Evolutionary conservation across 2,329 filamentous ascomycete species (phyloP).

Genomic region (Talaromyces sp.): DNA sequence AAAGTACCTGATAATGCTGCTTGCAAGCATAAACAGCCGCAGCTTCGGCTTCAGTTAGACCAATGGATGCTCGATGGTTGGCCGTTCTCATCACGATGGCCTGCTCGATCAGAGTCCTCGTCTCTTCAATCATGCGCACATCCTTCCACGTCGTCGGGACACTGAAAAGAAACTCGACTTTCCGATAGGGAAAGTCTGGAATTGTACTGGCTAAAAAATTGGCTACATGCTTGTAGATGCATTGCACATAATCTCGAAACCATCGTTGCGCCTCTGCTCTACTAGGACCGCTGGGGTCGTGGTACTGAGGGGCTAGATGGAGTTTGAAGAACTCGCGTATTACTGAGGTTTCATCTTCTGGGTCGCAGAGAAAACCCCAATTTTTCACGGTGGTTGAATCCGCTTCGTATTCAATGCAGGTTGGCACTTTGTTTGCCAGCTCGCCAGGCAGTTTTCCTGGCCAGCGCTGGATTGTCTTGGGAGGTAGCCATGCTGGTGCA

Average conservation of each 20-base stretch:
- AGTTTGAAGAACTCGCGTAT: slow-evolving; percentile 36
- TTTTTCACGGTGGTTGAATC: slow-evolving; percentile 12
- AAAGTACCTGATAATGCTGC: slow-evolving; percentile 20
- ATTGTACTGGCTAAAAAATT: slow-evolving; percentile 22
- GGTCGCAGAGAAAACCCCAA: slow-evolving; percentile 36
- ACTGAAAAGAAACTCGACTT: slow-evolving; percentile 39
- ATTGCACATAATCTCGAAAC: slow-evolving; percentile 31
- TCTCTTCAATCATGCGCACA: slow-evolving; percentile 32
- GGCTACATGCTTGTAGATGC: slow-evolving; percentile 28
- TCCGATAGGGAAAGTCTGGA: slow-evolving; percentile 20
- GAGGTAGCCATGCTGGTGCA: slow-evolving; percentile 29
- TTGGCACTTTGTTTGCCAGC: slow-evolving; percentile 31
- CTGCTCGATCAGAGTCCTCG: slow-evolving; percentile 22
- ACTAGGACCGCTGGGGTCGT: slow-evolving; percentile 19
- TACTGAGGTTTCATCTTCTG: slow-evolving; percentile 22
- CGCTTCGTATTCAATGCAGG: slow-evolving; percentile 22
- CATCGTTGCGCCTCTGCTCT: slow-evolving; percentile 21
- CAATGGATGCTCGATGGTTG: slow-evolving; percentile 39
- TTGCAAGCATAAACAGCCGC: slow-evolving; percentile 48
- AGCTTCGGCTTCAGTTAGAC: slow-evolving; percentile 52
- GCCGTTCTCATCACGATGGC: slow-evolving; percentile 26
- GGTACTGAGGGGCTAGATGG: slow-evolving; percentile 27
- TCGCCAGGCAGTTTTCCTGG: slow-evolving; percentile 26
- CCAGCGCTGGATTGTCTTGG: slow-evolving; percentile 33
- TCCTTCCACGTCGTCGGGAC: slow-evolving; percentile 41